Evolutionary conservation across 192 early-diverging fungal species (phyloP).

Genomic region (Obelidium mucronatum): DNA sequence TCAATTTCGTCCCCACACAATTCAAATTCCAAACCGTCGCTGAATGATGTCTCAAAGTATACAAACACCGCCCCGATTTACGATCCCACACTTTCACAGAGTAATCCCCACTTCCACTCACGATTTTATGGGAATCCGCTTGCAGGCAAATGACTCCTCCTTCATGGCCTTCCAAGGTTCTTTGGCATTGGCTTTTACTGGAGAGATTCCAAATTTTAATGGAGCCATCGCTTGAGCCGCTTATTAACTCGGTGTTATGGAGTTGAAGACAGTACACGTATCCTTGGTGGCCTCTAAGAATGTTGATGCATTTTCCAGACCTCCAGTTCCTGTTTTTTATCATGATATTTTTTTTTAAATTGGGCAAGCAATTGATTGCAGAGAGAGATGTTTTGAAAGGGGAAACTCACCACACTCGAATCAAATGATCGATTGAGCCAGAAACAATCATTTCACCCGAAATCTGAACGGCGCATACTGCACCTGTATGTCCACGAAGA

Average conservation of each 20-base stretch:
- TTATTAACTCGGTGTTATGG: conserved; percentile 12
- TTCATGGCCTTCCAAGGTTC: conserved; percentile 45
- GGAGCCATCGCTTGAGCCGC: conserved; percentile 36
- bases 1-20: conserved; percentile 47
- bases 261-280: conserved; percentile 50
- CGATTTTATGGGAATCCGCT: conserved; percentile 48
- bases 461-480: conserved; percentile 49
- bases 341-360: neutral
- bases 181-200: neutral
- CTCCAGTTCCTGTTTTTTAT: neutral
- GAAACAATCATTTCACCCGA: conserved; percentile 37
- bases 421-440: conserved; percentile 54
- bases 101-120: conserved; percentile 54
- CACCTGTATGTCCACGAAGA: conserved; percentile 46
- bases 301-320: conserved; percentile 18
- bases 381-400: neutral
- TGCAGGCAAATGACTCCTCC: conserved; percentile 52
- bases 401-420: conserved; percentile 41
- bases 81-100: conserved; percentile 60
- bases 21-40: conserved; percentile 56
- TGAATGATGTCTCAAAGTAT: conserved; percentile 53
- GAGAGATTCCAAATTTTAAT: conserved; percentile 47
- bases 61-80: conserved; percentile 47
- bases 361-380: neutral
- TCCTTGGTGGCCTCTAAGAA: conserved; percentile 39